A percentile compares a stretch with the other conserved stretches of the same genome.
These are phyloP conservation scores for Xylaria sp. DNA, from an alignment of 2,329 filamentous ascomycete genomes.

Conservation along the genomic window DNA sequence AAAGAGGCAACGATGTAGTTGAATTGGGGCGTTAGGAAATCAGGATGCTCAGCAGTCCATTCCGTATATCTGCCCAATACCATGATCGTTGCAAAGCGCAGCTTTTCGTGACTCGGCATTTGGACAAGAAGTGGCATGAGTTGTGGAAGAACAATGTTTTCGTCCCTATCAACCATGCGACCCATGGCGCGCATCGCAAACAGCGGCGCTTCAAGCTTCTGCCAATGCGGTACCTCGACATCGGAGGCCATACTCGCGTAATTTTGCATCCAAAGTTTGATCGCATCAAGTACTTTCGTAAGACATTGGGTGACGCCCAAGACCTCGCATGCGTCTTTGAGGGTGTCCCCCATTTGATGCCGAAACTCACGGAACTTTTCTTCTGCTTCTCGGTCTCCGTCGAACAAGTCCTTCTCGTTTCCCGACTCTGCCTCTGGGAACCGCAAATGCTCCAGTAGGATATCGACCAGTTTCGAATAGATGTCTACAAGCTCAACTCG, in stretches of 20 bases:
- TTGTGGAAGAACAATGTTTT: conserved; percentile 84
- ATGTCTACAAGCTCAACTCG: conserved; percentile 78
- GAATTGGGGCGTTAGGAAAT: conserved; percentile 90
- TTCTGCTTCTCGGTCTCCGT: conserved; percentile 92
- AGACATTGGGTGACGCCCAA: conserved; percentile 92
- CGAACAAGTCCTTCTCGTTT: conserved; percentile 84
- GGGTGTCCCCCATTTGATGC: conserved; percentile 95
- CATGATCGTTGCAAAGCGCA: conserved; percentile 99
- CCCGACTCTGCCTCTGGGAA: conserved; percentile 79
- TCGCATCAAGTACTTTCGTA: conserved; percentile 82
- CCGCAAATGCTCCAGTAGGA: conserved; percentile 88
- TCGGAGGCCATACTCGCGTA: conserved; percentile 78
- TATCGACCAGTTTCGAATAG: conserved; percentile 88
- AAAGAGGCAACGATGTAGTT: conserved; percentile 96
- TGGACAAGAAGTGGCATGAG: conserved; percentile 93
- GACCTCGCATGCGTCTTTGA: conserved; percentile 96
- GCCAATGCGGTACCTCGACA: conserved; percentile 87
- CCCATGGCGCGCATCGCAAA: conserved; percentile 97
- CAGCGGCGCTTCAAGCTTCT: conserved; percentile 90
- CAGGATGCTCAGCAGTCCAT: conserved; percentile 93
- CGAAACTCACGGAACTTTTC: conserved; percentile 97
- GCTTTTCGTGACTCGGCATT: conserved; percentile 93
- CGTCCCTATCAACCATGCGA: conserved; percentile 90
- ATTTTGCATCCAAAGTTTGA: conserved; percentile 85
- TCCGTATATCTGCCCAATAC: conserved; percentile 95